Percentiles rank a stretch among this genome's conserved stretches.
phyloP scores from a whole-genome alignment of 129 eudicot genomes.

The Gnaphalium uliginosum region DNA sequence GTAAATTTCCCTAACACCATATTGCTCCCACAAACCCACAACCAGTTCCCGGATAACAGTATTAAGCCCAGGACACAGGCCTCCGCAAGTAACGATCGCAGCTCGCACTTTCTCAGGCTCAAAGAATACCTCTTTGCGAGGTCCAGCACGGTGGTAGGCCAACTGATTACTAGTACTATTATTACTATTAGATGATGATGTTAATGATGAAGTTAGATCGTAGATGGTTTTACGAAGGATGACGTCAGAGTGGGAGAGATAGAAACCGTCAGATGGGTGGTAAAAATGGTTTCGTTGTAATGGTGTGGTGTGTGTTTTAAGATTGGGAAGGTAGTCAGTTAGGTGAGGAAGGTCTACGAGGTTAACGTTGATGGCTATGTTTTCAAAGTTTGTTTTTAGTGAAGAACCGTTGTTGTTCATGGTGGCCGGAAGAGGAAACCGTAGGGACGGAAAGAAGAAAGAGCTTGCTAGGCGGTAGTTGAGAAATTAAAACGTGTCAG shows the following conservation, averaged over 20 bases:
- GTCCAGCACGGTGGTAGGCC: slow-evolving; percentile 77
- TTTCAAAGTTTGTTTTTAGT: neutral
- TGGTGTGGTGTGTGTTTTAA: slow-evolving; percentile 47
- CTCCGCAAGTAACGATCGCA: slow-evolving; percentile 88
- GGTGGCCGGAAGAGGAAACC: neutral
- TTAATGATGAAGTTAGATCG: slow-evolving; percentile 31
- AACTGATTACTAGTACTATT: neutral
- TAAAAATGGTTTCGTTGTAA: slow-evolving; percentile 45
- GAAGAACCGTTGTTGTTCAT: neutral
- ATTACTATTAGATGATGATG: neutral
- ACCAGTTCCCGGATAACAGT: slow-evolving; percentile 87
- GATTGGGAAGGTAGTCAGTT: slow-evolving; percentile 39
- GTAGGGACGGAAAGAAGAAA: neutral
- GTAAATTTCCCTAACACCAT: slow-evolving; percentile 63
- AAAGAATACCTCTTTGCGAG: slow-evolving; percentile 48
- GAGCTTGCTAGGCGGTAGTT: neutral
- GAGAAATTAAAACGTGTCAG: too few relatives aligned
- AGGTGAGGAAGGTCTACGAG: slow-evolving; percentile 44
- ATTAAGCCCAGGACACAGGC: slow-evolving; percentile 82
- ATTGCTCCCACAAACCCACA: slow-evolving; percentile 71
- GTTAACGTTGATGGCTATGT: slow-evolving; percentile 20
- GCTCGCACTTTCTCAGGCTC: slow-evolving; percentile 45
- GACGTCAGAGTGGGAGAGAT: slow-evolving; percentile 53
- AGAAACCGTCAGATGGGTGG: slow-evolving; percentile 60
- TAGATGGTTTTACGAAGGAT: slow-evolving; percentile 50